Evolutionary conservation across 2,329 filamentous ascomycete species (phyloP), one percentile per base, ranked within the genome.

Genomic region (Emmonsiellopsis sp.): DNA sequence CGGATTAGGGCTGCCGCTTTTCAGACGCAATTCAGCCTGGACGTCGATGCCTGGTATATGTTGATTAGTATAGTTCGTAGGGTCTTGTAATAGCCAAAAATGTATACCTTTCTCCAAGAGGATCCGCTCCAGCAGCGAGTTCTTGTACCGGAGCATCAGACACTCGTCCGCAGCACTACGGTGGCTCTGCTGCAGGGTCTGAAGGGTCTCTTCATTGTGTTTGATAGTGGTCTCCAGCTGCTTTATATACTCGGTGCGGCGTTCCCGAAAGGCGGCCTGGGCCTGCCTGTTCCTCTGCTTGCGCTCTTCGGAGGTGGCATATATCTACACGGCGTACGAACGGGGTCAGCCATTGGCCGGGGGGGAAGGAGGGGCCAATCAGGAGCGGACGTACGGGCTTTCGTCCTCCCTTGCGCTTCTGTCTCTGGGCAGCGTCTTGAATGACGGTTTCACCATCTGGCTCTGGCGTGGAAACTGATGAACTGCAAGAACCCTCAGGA

Each of bases 201-300:
- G 88, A 54, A 97, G 79, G 63, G 89, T 92, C 64, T 94, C 89
- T 73, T 98, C 93, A 78, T 97, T 92, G 62, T 93, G 88, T 66
- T 93, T 92, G 72, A 98, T 97, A 53, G 91, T 95, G 63, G 92
- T 89, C 74, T 98, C 93, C 30, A 98, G 81, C 72, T 98, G 93
- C 76, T 97, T 97, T 76, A 98, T 98, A 72, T 98, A 98, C 76
- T 98, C 93, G 53, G 92, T 97, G 55, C 93, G 85, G 61, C 93
- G 86, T 74, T 98, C 93, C 62, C 93, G 86, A 67, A 98, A 98
- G 54, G 93, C 93, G 53, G 93, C 93, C 74, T 98, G 93, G 47
- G 93, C 93, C 76, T 97, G 93, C 63, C 93, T 80, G 69, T 98
- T 98, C 60, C 93, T 84, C 74, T 97, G 93, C 76, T 98, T 97